Evolutionary conservation across 495 filamentous ascomycete species (phyloP).

Genomic region (Aspergillus avenaceus): DNA sequence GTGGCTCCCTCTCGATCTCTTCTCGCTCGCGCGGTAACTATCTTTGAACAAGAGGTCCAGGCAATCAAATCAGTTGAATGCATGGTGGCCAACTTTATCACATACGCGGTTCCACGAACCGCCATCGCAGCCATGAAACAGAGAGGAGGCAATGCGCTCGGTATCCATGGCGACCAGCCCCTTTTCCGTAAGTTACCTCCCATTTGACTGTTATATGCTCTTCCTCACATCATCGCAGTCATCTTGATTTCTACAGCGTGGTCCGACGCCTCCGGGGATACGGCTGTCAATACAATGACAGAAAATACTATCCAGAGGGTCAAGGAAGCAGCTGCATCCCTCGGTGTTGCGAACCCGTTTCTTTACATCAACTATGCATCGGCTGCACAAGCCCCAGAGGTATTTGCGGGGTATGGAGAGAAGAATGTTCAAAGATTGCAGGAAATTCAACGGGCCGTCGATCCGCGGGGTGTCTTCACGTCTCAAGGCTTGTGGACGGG

Average conservation of each 20-base stretch:
- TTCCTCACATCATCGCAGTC: background rate
- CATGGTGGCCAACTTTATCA: slow-evolving; percentile 12
- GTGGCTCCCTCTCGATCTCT: slow-evolving; percentile 4
- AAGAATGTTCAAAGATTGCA: slow-evolving; percentile 11
- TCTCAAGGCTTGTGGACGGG: slow-evolving; percentile 14
- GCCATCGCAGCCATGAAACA: slow-evolving; percentile 14
- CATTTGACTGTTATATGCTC: background rate
- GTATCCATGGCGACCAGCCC: slow-evolving; percentile 16
- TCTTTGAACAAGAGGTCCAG: slow-evolving; percentile 10
- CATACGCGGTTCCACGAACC: slow-evolving; percentile 8
- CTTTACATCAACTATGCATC: slow-evolving; percentile 19
- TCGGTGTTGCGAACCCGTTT: slow-evolving; percentile 13
- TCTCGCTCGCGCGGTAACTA: slow-evolving; percentile 6
- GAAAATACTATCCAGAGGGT: slow-evolving; percentile 6
- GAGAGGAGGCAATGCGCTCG: slow-evolving; percentile 25
- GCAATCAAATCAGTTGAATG: slow-evolving; percentile 7
- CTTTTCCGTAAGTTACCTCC: slow-evolving; percentile 12
- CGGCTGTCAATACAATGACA: slow-evolving; percentile 12
- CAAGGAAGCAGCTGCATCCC: background rate
- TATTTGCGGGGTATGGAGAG: slow-evolving; percentile 14
- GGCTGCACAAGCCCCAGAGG: background rate
- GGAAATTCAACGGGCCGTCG: slow-evolving; percentile 9
- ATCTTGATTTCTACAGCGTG: slow-evolving; percentile 9
- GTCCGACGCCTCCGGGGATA: slow-evolving; percentile 1
- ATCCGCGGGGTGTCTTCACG: slow-evolving; percentile 13